A percentile compares a stretch with the other conserved stretches of the same genome.
Conservation (phyloP, 805 yeast species). For the Komagataella populi region DNA sequence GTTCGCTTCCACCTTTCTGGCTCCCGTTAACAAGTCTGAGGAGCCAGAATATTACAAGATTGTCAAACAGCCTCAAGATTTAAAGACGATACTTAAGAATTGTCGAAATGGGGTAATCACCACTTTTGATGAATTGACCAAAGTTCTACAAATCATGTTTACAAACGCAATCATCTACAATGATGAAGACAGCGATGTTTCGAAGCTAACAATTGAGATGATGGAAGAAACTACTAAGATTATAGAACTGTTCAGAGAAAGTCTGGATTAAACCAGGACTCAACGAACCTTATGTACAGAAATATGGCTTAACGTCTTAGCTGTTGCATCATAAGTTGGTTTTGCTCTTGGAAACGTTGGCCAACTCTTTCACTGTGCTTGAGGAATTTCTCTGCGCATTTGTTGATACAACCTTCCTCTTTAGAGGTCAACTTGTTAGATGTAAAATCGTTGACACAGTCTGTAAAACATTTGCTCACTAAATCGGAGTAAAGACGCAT, state of each 20-base stretch:
- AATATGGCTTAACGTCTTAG: conserved; percentile 21
- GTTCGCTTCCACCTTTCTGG: conserved; percentile 60
- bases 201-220: conserved; percentile 55
- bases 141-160: conserved; percentile 64
- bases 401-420: conserved; percentile 76
- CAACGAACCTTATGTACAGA: not conserved
- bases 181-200: conserved; percentile 47
- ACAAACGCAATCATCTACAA: conserved; percentile 81
- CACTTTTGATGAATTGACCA: conserved; percentile 36
- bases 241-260: conserved; percentile 43
- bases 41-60: conserved; percentile 59
- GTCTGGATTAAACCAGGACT: conserved; percentile 2
- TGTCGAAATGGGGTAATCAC: conserved; percentile 47
- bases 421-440: conserved; percentile 74
- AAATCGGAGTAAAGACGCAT: conserved; percentile 92
- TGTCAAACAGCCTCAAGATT: conserved; percentile 51
- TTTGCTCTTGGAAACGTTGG: conserved; percentile 97
- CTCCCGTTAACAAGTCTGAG: conserved; percentile 51
- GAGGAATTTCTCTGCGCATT: conserved; percentile 94
- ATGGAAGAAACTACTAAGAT: conserved; percentile 47
- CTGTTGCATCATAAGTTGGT: conserved; percentile 61
- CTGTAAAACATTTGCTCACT: conserved; percentile 93
- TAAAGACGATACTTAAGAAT: conserved; percentile 44
- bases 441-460: conserved; percentile 97
- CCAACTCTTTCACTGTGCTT: conserved; percentile 98